Evolutionary conservation across 2,329 filamentous ascomycete genomes (phyloP).

Genomic region (Claviceps sorghi): DNA sequence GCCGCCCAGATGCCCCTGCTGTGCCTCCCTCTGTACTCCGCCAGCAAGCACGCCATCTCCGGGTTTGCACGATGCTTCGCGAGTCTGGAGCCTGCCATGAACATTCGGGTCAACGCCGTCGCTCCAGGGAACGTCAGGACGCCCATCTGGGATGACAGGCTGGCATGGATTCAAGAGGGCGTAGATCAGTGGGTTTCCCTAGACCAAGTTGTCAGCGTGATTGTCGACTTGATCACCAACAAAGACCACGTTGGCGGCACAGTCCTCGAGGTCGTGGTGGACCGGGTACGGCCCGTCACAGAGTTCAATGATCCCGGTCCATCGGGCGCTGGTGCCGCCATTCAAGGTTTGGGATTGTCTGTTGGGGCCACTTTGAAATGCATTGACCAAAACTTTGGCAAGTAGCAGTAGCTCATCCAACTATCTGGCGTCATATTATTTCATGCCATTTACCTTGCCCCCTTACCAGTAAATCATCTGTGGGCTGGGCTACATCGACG

Average conservation of each 20-base stretch:
- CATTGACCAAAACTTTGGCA: constrained; percentile 2
- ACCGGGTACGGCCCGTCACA: constrained; percentile 2
- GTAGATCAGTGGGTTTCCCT: constrained; percentile 20
- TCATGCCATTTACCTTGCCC: neutral
- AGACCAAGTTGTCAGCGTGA: constrained; percentile 21
- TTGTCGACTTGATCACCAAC: constrained; percentile 19
- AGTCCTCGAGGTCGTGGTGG: constrained; percentile 5
- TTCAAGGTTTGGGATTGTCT: neutral
- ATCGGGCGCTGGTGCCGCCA: neutral
- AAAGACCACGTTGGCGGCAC: constrained; percentile 13
- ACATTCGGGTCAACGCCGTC: constrained; percentile 18
- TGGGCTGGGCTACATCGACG: neutral
- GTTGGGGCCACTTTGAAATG: neutral
- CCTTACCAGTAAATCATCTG: too few relatives aligned
- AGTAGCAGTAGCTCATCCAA: neutral
- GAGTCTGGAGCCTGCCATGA: constrained; percentile 15
- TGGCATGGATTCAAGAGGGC: constrained; percentile 14
- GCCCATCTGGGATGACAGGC: constrained; percentile 24
- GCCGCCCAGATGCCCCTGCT: constrained; percentile 13
- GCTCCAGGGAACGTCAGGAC: constrained; percentile 23
- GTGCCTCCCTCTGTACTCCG: constrained; percentile 15
- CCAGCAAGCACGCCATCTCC: constrained; percentile 15
- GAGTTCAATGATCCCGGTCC: constrained; percentile 7
- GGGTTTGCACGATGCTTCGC: constrained; percentile 20
- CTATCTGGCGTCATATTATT: neutral